Percentiles rank a stretch among this genome's conserved stretches.
Evolutionary conservation across 441 rosid species (phyloP).

Genomic region (Jatropha multifida): DNA sequence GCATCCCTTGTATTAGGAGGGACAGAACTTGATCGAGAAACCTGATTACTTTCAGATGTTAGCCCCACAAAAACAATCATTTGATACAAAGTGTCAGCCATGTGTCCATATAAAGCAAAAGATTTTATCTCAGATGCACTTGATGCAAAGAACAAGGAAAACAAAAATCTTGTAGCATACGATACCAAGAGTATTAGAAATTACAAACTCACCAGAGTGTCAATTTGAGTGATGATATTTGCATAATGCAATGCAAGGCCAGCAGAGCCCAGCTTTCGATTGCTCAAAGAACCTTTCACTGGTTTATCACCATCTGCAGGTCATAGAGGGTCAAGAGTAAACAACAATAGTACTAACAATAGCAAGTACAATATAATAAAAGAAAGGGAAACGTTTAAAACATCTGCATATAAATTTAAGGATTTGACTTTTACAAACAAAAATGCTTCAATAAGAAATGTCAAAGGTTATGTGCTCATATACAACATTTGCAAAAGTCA

Average conservation of each 20-base stretch:
- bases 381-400: background rate
- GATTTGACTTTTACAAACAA: background rate
- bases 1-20: slow-evolving; percentile 96
- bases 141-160: background rate
- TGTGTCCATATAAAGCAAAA: background rate
- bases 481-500: background rate
- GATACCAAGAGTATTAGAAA: background rate
- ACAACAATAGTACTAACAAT: background rate
- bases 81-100: background rate
- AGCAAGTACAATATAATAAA: background rate
- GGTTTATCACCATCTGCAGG: slow-evolving; percentile 68
- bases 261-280: slow-evolving; percentile 78
- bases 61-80: slow-evolving; percentile 16
- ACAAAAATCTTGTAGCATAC: background rate
- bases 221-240: slow-evolving; percentile 89
- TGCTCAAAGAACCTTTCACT: slow-evolving; percentile 39
- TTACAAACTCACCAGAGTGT: slow-evolving; percentile 76
- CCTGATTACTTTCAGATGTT: slow-evolving; percentile 50
- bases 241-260: slow-evolving; percentile 99
- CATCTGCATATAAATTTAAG: background rate
- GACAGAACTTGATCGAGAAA: slow-evolving; percentile 87
- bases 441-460: background rate
- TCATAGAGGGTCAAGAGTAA: slow-evolving; percentile 11
- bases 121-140: slow-evolving; percentile 9
- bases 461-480: background rate